phyloP scores from a whole-genome alignment of 2,329 filamentous ascomycete species.

The Aspergillus thermomutatus region DNA sequence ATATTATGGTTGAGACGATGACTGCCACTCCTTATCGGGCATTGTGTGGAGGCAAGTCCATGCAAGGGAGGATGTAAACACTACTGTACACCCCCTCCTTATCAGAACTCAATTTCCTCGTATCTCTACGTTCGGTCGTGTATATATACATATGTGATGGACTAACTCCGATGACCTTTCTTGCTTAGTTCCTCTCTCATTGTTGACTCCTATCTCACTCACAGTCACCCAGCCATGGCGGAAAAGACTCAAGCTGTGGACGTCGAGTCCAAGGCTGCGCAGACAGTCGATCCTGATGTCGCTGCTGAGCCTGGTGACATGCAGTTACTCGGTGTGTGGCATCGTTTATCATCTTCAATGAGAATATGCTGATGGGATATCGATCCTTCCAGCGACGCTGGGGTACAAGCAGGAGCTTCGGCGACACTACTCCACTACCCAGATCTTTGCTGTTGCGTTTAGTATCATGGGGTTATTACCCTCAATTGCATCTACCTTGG shows the following conservation, averaged over 20 bases:
- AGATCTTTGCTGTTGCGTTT: slow-evolving; percentile 59
- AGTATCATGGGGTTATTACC: slow-evolving; percentile 60
- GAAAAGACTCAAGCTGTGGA: slow-evolving; percentile 4
- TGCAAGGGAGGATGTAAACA: slow-evolving; percentile 8
- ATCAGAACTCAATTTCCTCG: background rate
- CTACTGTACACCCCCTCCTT: too few relatives aligned
- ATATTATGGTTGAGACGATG: background rate
- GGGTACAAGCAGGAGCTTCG: slow-evolving; percentile 59
- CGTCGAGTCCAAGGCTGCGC: slow-evolving; percentile 3
- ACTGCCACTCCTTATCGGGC: background rate
- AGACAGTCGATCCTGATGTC: background rate
- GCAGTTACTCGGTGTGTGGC: slow-evolving; percentile 18
- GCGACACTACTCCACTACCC: slow-evolving; percentile 58
- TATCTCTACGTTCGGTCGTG: background rate
- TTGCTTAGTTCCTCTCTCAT: slow-evolving; percentile 1
- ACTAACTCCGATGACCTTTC: background rate
- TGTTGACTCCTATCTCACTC: slow-evolving; percentile 7
- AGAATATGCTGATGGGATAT: slow-evolving; percentile 1
- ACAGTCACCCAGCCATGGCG: slow-evolving; percentile 9
- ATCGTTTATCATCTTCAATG: background rate
- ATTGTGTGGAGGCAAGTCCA: background rate
- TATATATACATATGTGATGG: background rate
- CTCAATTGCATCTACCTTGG: slow-evolving; percentile 57
- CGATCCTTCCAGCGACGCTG: slow-evolving; percentile 24
- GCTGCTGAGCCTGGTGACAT: slow-evolving; percentile 18